Percentiles rank a stretch among this genome's conserved stretches.
phyloP scores from a whole-genome alignment of 2,329 filamentous ascomycete genomes.

The Trichoderma sp. region DNA sequence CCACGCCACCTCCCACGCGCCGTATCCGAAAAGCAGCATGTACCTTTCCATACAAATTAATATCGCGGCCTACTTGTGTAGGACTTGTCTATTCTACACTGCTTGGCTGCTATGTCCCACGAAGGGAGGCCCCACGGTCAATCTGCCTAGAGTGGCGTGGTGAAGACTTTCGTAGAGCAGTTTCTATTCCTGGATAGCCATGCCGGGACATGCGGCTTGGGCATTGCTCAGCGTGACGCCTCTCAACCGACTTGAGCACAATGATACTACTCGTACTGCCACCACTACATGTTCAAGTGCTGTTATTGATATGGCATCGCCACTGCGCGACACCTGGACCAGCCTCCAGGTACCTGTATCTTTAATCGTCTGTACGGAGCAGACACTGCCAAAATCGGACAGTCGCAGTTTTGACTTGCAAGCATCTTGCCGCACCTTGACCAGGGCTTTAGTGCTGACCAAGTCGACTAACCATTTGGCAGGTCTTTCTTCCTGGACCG shows the following conservation, averaged over 20 bases:
- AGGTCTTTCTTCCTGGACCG: slow-evolving; percentile 17
- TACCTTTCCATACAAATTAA: neutral
- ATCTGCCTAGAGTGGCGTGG: neutral
- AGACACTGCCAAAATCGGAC: neutral
- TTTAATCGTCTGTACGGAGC: neutral
- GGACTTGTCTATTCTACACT: neutral
- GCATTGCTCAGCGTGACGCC: neutral
- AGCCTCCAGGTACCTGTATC: neutral
- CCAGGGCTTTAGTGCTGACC: slow-evolving; percentile 21
- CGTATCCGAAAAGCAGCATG: neutral
- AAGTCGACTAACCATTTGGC: slow-evolving; percentile 20
- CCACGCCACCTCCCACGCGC: slow-evolving; percentile 1
- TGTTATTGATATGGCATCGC: neutral
- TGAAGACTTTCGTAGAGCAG: neutral
- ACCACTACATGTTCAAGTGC: neutral
- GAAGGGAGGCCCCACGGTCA: neutral
- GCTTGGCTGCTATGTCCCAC: neutral
- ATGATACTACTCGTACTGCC: neutral
- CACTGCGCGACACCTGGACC: neutral
- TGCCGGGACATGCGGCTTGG: neutral
- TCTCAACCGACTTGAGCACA: neutral
- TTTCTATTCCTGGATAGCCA: neutral
- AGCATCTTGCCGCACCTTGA: slow-evolving; percentile 20
- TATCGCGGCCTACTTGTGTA: neutral
- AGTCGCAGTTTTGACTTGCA: slow-evolving; percentile 7